Percentiles rank a stretch among this genome's conserved stretches.
phyloP scores from a whole-genome alignment of 1,284 basidiomycete species.

The Malassezia vespertilionis region DNA sequence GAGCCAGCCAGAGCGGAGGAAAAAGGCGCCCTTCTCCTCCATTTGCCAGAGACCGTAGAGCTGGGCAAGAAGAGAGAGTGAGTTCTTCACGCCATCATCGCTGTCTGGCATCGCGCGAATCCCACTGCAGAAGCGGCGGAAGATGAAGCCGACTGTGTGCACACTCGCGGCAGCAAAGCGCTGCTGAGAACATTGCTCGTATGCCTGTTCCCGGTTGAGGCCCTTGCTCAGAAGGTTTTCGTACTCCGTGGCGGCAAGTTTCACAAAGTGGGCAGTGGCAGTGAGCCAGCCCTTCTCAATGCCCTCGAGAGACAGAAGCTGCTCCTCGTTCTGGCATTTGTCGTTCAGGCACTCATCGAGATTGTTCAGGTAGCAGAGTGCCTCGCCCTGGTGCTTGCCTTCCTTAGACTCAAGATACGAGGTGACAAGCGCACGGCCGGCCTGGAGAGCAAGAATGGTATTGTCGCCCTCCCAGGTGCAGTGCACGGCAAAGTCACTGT shows the following conservation, averaged over 20 bases:
- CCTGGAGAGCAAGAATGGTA: constrained; percentile 52
- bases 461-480: constrained; percentile 55
- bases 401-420: constrained; percentile 51
- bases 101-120: constrained; percentile 31
- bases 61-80: constrained; percentile 30
- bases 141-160: constrained; percentile 46
- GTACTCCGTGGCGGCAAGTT: constrained; percentile 53
- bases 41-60: constrained; percentile 53
- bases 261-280: constrained; percentile 53
- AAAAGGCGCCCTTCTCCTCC: constrained; percentile 54
- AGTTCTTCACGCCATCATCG: constrained; percentile 35
- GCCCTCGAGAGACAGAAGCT: constrained; percentile 50
- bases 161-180: constrained; percentile 54
- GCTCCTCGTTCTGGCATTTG: constrained; percentile 48
- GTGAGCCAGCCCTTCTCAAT: constrained; percentile 52
- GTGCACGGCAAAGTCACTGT: constrained; percentile 50
- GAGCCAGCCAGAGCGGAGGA: constrained; percentile 51
- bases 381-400: constrained; percentile 49
- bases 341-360: constrained; percentile 47
- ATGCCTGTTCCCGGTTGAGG: constrained; percentile 52
- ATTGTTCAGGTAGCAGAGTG: constrained; percentile 51
- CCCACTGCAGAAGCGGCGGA: constrained; percentile 45
- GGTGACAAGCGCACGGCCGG: constrained; percentile 52
- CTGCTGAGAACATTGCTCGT: constrained; percentile 53
- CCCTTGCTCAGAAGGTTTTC: constrained; percentile 49